A percentile compares a stretch with the other conserved stretches of the same genome.
Evolutionary conservation across 2,329 filamentous ascomycete genomes (phyloP).

Genomic region (Bimuria novae-zelandiae): DNA sequence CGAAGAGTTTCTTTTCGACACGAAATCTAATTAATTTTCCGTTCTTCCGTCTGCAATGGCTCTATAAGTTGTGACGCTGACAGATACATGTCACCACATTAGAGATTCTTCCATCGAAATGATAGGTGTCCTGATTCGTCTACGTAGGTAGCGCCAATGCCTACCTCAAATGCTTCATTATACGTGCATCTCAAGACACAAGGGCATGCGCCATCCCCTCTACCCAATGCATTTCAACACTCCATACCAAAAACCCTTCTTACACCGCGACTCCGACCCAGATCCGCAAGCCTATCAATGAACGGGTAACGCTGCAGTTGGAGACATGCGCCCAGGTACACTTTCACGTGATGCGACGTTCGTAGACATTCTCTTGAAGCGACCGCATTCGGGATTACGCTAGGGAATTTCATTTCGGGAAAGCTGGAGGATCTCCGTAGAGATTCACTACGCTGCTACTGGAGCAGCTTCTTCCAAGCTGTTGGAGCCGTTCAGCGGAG

Average conservation of each 20-base stretch:
- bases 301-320: background rate
- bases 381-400: too few relatives aligned
- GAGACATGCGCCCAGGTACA: too few relatives aligned
- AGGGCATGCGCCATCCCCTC: constrained; percentile 18
- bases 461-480: constrained; percentile 26
- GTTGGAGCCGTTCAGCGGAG: constrained; percentile 32
- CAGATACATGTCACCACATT: background rate
- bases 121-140: constrained; percentile 16
- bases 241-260: background rate
- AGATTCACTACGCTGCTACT: background rate
- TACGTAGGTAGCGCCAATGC: constrained; percentile 22
- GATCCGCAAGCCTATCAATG: background rate
- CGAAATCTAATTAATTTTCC: too few relatives aligned
- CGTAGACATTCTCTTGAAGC: background rate
- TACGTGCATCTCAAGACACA: constrained; percentile 18
- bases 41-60: too few relatives aligned
- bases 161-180: constrained; percentile 21
- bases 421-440: too few relatives aligned
- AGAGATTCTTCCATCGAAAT: background rate
- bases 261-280: constrained; percentile 7
- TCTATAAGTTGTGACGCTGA: too few relatives aligned
- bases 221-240: constrained; percentile 6
- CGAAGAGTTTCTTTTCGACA: too few relatives aligned
- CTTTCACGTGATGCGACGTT: background rate
- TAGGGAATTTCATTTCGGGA: too few relatives aligned